Conservation (phyloP, 805 yeast genomes). For the Kodamaea neixiangensis region DNA sequence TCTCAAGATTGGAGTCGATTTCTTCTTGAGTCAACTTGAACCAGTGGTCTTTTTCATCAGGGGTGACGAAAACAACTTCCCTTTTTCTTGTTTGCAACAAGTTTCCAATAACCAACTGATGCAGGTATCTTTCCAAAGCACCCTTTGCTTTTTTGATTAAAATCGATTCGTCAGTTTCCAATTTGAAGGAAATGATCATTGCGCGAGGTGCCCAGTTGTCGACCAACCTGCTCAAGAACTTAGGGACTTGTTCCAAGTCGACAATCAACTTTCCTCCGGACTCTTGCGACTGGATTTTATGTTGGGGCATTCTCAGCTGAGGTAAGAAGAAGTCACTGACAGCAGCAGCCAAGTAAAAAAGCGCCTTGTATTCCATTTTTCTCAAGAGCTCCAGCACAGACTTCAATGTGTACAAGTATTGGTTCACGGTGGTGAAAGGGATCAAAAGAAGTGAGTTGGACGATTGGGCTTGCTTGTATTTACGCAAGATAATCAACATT, state of each 20-base stretch:
- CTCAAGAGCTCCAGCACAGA: slow-evolving; percentile 62
- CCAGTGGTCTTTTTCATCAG: slow-evolving; percentile 49
- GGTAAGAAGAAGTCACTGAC: slow-evolving; percentile 97
- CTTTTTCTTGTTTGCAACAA: slow-evolving; percentile 82
- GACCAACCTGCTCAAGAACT: slow-evolving; percentile 82
- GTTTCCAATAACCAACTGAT: slow-evolving; percentile 94
- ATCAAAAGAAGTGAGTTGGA: slow-evolving; percentile 60
- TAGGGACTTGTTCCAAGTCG: slow-evolving; percentile 94
- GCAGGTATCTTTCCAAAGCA: slow-evolving; percentile 84
- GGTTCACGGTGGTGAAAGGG: slow-evolving; percentile 95
- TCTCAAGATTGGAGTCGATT: slow-evolving; percentile 49
- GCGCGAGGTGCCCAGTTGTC: slow-evolving; percentile 95
- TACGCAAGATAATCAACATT: slow-evolving; percentile 60
- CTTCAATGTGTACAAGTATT: slow-evolving; percentile 82
- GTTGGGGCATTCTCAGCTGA: slow-evolving; percentile 80
- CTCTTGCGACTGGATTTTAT: slow-evolving; percentile 86
- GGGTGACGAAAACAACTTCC: slow-evolving; percentile 83
- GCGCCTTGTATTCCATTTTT: slow-evolving; percentile 53
- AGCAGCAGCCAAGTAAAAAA: slow-evolving; percentile 94
- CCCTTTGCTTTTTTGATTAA: slow-evolving; percentile 72
- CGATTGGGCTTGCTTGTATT: slow-evolving; percentile 52
- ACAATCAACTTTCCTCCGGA: slow-evolving; percentile 73
- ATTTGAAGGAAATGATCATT: slow-evolving; percentile 90
- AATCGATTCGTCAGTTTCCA: slow-evolving; percentile 80
- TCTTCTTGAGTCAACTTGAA: slow-evolving; percentile 48